Percentiles rank a stretch among this genome's conserved stretches.
phyloP scores from a whole-genome alignment of 208 protist species.

The Trichomonas gallinae region DNA sequence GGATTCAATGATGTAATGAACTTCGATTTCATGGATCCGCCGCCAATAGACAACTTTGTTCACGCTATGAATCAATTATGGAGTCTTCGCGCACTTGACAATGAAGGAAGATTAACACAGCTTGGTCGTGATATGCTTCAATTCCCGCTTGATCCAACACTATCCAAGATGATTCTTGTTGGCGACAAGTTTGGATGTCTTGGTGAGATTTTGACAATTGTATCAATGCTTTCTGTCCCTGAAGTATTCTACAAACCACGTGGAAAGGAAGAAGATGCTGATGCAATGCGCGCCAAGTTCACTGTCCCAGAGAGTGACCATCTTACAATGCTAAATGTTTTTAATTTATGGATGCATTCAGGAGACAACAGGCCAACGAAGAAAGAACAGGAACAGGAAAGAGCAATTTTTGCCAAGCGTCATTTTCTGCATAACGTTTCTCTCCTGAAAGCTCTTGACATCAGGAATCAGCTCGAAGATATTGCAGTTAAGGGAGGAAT shows the following conservation, averaged over 20 bases:
- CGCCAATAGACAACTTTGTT: conserved; percentile 68
- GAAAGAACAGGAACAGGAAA: conserved; percentile 69
- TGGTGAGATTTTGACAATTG: conserved; percentile 58
- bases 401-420: conserved; percentile 72
- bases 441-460: conserved; percentile 64
- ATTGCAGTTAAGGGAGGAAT: conserved; percentile 58
- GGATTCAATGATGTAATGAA: conserved; percentile 63
- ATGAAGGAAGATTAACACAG: conserved; percentile 70
- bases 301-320: conserved; percentile 89
- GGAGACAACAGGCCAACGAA: conserved; percentile 33
- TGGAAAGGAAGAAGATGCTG: conserved; percentile 41
- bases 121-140: conserved; percentile 81
- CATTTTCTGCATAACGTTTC: conserved; percentile 86
- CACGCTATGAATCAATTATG: conserved; percentile 88
- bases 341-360: conserved; percentile 49
- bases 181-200: conserved; percentile 55
- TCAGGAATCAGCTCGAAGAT: conserved; percentile 83
- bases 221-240: conserved; percentile 84
- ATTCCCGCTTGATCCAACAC: conserved; percentile 65
- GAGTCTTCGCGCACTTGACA: conserved; percentile 86
- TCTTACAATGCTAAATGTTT: conserved; percentile 93
- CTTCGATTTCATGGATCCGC: conserved; percentile 92
- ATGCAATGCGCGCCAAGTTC: conserved; percentile 65
- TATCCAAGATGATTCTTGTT: conserved; percentile 48
- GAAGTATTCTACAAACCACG: conserved; percentile 79